Percentiles rank a stretch among this genome's conserved stretches.
Conservation (phyloP, 1,284 basidiomycete genomes). For the Cystobasidium sp. region DNA sequence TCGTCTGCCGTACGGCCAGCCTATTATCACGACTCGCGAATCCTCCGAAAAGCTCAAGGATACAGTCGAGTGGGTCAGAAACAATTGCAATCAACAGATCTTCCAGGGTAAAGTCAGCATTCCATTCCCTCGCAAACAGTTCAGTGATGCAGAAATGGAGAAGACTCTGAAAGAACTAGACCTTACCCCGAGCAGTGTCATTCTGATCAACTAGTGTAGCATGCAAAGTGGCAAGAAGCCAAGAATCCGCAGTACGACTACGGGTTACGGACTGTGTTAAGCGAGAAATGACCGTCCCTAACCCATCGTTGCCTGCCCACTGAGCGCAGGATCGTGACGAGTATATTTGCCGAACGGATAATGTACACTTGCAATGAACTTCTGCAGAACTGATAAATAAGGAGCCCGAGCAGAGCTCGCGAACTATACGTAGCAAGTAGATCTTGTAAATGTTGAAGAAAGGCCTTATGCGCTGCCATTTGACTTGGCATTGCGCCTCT, state of each 20-base stretch:
- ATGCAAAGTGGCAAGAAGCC: neutral
- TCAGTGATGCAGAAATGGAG: slow-evolving; percentile 40
- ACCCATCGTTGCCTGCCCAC: no score
- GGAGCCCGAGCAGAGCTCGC: neutral
- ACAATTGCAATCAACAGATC: slow-evolving; percentile 54
- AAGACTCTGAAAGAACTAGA: slow-evolving; percentile 46
- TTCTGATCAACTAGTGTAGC: slow-evolving; percentile 41
- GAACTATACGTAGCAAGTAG: neutral
- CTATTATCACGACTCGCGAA: slow-evolving; percentile 75
- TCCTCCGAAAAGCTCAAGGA: slow-evolving; percentile 76
- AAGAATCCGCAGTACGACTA: no score
- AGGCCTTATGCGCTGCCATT: no score
- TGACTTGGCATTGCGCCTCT: neutral
- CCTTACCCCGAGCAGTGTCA: slow-evolving; percentile 44
- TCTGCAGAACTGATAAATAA: neutral
- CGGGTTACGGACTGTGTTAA: neutral
- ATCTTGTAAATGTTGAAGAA: no score
- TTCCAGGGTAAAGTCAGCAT: slow-evolving; percentile 37
- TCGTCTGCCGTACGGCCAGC: slow-evolving; percentile 76
- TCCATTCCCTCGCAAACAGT: slow-evolving; percentile 46
- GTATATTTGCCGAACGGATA: neutral
- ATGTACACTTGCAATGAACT: neutral
- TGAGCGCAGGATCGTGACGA: neutral
- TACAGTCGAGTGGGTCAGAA: slow-evolving; percentile 76
- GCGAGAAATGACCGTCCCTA: no score